These are phyloP conservation scores for Cucumis cinereus DNA, from an alignment of 306 rosid species.

Conservation along the genomic window DNA sequence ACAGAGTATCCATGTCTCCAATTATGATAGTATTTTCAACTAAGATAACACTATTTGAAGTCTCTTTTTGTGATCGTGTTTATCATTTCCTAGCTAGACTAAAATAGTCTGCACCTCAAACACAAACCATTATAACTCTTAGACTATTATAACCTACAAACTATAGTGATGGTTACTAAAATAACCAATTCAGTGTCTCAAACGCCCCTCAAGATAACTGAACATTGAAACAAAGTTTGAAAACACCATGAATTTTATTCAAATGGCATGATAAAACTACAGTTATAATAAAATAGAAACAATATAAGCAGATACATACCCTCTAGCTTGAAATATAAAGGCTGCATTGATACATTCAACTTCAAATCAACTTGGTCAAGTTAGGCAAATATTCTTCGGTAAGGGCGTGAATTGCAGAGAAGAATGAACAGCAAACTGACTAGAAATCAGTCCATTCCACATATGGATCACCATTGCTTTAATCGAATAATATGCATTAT, in stretches of 20 bases:
- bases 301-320: not conserved
- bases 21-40: too few relatives aligned
- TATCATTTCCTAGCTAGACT: too few relatives aligned
- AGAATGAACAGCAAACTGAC: not conserved
- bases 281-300: not conserved
- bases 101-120: too few relatives aligned
- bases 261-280: not conserved
- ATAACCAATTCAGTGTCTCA: too few relatives aligned
- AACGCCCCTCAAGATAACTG: too few relatives aligned
- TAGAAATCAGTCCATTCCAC: not conserved
- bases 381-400: not conserved
- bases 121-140: too few relatives aligned
- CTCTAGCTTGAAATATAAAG: not conserved
- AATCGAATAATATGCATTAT: not conserved
- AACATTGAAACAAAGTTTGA: not conserved
- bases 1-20: too few relatives aligned
- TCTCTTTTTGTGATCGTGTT: too few relatives aligned
- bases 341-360: not conserved
- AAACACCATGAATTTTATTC: not conserved
- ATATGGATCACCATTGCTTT: not conserved
- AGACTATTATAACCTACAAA: too few relatives aligned
- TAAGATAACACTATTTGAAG: too few relatives aligned
- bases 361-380: not conserved
- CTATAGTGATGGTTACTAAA: too few relatives aligned
- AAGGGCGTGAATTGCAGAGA: not conserved